Base-by-base conservation (phyloP, 441 rosid genomes). In the Corymbia calophylla region DNA sequence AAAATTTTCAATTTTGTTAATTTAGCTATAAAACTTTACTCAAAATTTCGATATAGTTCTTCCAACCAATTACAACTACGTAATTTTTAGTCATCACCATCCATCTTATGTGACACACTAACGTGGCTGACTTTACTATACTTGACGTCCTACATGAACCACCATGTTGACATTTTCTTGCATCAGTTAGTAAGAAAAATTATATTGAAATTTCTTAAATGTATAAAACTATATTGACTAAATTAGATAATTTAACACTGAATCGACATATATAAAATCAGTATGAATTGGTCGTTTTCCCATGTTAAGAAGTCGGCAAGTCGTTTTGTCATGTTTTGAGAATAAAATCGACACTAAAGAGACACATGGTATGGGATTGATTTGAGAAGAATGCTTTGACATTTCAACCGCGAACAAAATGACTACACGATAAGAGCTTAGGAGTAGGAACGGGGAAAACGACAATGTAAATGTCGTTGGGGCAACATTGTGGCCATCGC, bases 41-140 rank as follows among this genome's bases (percentile, higher is more conserved):
- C 18, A 19, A 66, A 66, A 66, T 66, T 66, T 7, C 1, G 16
- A 31, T 66, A 2, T 31, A 31, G 23, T 66, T 1, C 4, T 31
- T 16, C 4, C 0, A 1, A 1, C 2, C 3, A 66, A 31, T 16
- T 31, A 66, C 1, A 7, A 0, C 18, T 0, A 25, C 3, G 1
- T 58, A 14, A 58, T 3, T 1, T 58, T 29, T 0, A 10, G 0
- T 25, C 14, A 58, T 58, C 8, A 25, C 32, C 39, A 31, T 7
- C 0, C 3, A 2, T 66, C 73, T 1, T 54, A 54, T 3, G 21
- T 18, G 21, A 39, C 56, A 54, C 19, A 8, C 56, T 1, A 21
- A 7, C 21, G 2, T 54, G 56, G 56, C 6, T 0, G 2, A 66
- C 73, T 66, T 66, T 31, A 66, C 21, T 31, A 66, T 21, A 31